These are phyloP conservation scores for Malassezia sympodialis DNA, from an alignment of 1,284 basidiomycete genomes.

Conservation along the genomic window DNA sequence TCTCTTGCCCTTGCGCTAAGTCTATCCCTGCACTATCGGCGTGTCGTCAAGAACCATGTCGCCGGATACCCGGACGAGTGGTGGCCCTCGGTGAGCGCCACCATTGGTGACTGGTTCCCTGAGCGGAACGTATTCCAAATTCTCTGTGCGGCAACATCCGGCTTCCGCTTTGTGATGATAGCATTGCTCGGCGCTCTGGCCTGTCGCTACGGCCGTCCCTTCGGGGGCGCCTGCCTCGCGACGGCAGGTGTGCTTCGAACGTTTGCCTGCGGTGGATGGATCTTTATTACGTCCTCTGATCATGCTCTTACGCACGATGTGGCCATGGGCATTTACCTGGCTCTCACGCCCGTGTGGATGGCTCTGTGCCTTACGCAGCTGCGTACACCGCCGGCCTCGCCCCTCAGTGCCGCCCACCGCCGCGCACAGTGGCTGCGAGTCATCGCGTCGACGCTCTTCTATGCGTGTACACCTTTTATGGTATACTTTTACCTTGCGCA, in stretches of 20 bases:
- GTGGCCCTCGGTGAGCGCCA: constrained; percentile 85
- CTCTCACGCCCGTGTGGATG: constrained; percentile 61
- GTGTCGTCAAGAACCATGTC: constrained; percentile 78
- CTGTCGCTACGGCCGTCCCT: constrained; percentile 19
- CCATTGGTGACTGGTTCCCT: constrained; percentile 76
- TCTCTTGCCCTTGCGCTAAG: constrained; percentile 60
- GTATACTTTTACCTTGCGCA: constrained; percentile 36
- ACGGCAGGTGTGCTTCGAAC: constrained; percentile 65
- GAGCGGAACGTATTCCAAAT: constrained; percentile 82
- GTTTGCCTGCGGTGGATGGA: constrained; percentile 79
- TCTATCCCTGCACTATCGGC: constrained; percentile 65
- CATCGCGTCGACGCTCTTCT: constrained; percentile 29
- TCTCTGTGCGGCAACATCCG: constrained; percentile 62
- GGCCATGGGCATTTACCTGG: constrained; percentile 62
- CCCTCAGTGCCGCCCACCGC: not conserved
- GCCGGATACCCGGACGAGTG: constrained; percentile 75
- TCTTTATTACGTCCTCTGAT: constrained; percentile 72
- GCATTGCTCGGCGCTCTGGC: constrained; percentile 56
- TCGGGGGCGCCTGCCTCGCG: constrained; percentile 50
- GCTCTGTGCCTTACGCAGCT: constrained; percentile 34
- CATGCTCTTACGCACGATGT: constrained; percentile 74
- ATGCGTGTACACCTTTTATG: constrained; percentile 41
- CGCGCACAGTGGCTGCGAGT: constrained; percentile 24
- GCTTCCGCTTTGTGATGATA: constrained; percentile 70
- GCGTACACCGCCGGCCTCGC: constrained; percentile 15